Conservation (phyloP, 2,329 filamentous ascomycete genomes). For the Hypoxylon sp. region DNA sequence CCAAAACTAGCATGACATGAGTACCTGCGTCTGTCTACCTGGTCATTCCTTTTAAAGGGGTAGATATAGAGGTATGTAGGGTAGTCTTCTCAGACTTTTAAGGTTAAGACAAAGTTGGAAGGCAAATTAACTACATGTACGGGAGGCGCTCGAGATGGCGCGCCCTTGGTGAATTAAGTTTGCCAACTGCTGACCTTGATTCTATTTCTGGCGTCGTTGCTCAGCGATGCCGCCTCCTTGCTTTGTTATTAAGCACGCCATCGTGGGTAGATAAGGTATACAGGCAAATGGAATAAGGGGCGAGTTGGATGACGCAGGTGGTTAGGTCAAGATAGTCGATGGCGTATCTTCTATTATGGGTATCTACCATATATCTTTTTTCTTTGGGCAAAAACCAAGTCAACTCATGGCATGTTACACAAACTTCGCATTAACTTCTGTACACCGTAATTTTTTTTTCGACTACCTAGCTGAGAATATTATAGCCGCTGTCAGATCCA, state of each 20-base stretch:
- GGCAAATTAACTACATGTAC: neutral
- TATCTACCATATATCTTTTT: too few species aligned
- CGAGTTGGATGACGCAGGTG: slow-evolving; percentile 1
- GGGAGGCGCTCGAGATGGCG: neutral
- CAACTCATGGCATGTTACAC: neutral
- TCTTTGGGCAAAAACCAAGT: neutral
- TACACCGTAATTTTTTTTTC: neutral
- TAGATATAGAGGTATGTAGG: slow-evolving; percentile 1
- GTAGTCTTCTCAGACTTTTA: slow-evolving; percentile 14
- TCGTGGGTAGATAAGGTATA: neutral
- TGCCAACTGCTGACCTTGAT: neutral
- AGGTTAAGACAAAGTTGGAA: neutral
- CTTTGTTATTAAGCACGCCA: neutral
- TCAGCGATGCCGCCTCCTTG: neutral
- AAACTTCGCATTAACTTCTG: neutral
- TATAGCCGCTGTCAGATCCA: neutral
- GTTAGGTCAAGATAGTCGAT: neutral
- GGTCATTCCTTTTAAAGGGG: neutral
- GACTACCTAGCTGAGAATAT: neutral
- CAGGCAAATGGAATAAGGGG: neutral
- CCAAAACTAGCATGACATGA: neutral
- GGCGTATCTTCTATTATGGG: neutral
- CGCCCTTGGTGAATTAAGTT: slow-evolving; percentile 5
- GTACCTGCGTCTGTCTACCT: too few species aligned
- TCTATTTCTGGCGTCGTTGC: neutral